phyloP scores from a whole-genome alignment of 495 filamentous ascomycete genomes.

The Evansstolkia leycettana region DNA sequence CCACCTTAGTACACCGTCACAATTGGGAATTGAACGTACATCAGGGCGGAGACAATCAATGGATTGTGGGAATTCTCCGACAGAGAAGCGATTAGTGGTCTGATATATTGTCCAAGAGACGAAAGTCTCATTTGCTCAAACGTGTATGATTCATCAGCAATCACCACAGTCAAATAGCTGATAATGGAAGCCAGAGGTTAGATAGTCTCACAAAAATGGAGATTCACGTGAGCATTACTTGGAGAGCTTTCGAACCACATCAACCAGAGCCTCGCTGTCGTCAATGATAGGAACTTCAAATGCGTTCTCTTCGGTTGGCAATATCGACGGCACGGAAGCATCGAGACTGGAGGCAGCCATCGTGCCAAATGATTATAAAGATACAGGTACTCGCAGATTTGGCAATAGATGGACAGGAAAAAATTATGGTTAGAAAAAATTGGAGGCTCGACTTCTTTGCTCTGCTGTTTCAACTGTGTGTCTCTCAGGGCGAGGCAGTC shows the following conservation, averaged over 20 bases:
- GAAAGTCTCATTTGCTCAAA: constrained; percentile 72
- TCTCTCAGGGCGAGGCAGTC: no score
- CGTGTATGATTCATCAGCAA: constrained; percentile 52
- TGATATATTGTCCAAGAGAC: constrained; percentile 49
- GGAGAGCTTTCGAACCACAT: constrained; percentile 57
- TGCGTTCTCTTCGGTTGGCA: constrained; percentile 8
- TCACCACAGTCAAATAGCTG: constrained; percentile 53
- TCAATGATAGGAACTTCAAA: constrained; percentile 48
- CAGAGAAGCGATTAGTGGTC: constrained; percentile 53
- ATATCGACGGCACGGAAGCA: constrained; percentile 7
- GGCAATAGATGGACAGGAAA: background rate
- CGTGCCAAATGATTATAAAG: background rate
- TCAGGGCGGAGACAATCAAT: constrained; percentile 61
- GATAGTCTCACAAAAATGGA: constrained; percentile 1
- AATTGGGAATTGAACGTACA: constrained; percentile 38
- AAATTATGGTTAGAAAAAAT: no score
- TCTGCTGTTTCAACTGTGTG: no score
- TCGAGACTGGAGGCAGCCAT: constrained; percentile 1
- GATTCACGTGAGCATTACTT: constrained; percentile 28
- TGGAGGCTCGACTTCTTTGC: no score
- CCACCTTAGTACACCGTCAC: no score
- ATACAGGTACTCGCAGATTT: background rate
- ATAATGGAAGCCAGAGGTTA: constrained; percentile 8
- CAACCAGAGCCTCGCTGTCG: constrained; percentile 49
- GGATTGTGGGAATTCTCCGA: constrained; percentile 55